Evolutionary conservation across 805 yeast species (phyloP), one percentile per base, ranked within the genome.

Genomic region (Barnettozyma sp.): DNA sequence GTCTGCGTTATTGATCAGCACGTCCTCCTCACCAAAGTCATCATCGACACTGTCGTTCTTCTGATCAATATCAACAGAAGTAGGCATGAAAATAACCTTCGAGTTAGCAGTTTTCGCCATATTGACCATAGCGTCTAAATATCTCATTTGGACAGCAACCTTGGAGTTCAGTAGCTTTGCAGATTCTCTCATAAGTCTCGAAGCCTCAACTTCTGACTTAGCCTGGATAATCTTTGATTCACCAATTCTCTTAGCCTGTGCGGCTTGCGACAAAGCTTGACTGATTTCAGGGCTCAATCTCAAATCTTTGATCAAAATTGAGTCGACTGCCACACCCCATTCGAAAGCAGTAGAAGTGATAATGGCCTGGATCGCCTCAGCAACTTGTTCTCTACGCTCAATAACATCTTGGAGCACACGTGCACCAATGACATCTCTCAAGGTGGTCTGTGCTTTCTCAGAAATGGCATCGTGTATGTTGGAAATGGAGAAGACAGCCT

Each of bases 101-200:
- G 82, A 60, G 40, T 71, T 70, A 2, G 84, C 62, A 34, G 67
- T 51, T 43, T 62, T 72, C 23, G 84, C 81, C 85, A 79, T 79
- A 42, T 63, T 65, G 59, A 78, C 84, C 76, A 79, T 75, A n/a
- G 86, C 86, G 49, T 79, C 87, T 58, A 79, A 66, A 52, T 79
- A 79, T 57, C 87, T 64, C 55, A 79, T 79, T 62, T 79, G 86
- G 82, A 79, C 77, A 20, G 86, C 87, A 11, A 85, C 75, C 46
- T 78, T 77, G 26, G 82, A 75, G 30, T 82, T 80, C 50, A 79
- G 68, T 40, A 79, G 77, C 56, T 79, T 85, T 35, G 86, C 84
- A 20, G 86, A 85, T 57, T 77, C 76, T 62, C 87, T 71, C 85
- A 79, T 78, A 45, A 78, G 68, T 56, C 78, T 78, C 35, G 86